Evolutionary conservation across 805 yeast species (phyloP), one percentile per base, ranked within the genome.

Genomic region (Metschnikowia bowlesiae): DNA sequence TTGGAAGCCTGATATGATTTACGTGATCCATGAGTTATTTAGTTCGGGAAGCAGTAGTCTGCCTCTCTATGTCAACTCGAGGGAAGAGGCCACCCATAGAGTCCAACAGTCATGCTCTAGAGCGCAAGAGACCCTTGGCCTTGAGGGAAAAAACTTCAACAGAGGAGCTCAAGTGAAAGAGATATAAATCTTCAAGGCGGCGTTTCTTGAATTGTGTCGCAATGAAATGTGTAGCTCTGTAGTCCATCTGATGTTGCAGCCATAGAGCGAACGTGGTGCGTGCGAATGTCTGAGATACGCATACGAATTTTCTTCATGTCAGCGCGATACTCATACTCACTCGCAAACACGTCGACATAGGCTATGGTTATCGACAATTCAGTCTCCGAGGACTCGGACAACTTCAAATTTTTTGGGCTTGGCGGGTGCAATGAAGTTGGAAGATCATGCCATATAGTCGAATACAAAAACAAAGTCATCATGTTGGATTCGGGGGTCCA

Each of bases 391-490:
- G 71, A 64, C 49, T 59, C 70, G 43, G 78, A 73, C 32, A 64
- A 64, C 56, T 73, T 74, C 62, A 81, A 81, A 64, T 94, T 94
- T 71, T 81, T 87, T 53, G 91, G 96, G 26, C 78, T 94, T 6
- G 99, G 99, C 7, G 99, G 98, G n/a, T 96, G 98, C 55, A 89
- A 87, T 59, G 99, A 94, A 66, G 99, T 94, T 6, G 99, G 99
- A 3, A 73, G 99, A 52, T 89, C 97, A 33, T 92, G 98, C 63
- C 99, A 94, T 63, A 84, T 94, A 40, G 74, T 94, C 32, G 91
- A 87, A 58, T 94, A 86, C 69, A 90, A 89, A 64, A 97, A 96
- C 51, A 92, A 94, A 63, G 91, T 92, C 5, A 85, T 94, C 45
- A 94, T 94, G 99, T 62, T 94, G 46, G 99, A 94, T 69, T 97